Conservation (phyloP, 2,329 filamentous ascomycete species). For the Penicillium palitans region DNA sequence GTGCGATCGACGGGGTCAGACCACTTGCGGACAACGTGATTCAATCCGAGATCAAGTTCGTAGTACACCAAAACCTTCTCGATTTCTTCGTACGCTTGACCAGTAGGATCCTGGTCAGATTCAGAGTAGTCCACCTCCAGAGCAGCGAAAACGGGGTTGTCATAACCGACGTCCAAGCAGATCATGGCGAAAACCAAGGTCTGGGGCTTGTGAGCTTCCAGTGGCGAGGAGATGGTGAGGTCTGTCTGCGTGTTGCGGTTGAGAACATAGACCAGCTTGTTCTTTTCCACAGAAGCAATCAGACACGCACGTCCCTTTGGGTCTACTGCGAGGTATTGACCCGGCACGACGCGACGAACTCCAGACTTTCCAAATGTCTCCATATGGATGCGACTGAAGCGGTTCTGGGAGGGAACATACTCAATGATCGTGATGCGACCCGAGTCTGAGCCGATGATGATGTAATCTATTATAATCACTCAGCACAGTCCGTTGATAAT, state of each 20-base stretch:
- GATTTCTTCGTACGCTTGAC: slow-evolving; percentile 73
- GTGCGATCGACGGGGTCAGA: slow-evolving; percentile 88
- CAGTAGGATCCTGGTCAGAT: slow-evolving; percentile 85
- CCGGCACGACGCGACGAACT: slow-evolving; percentile 86
- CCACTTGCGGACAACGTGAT: slow-evolving; percentile 97
- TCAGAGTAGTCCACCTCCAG: slow-evolving; percentile 93
- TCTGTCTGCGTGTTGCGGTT: slow-evolving; percentile 94
- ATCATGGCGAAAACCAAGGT: slow-evolving; percentile 86
- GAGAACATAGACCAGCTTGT: slow-evolving; percentile 98
- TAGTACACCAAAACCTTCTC: slow-evolving; percentile 97
- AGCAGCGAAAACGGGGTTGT: slow-evolving; percentile 93
- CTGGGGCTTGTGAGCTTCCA: slow-evolving; percentile 92
- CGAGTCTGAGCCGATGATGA: slow-evolving; percentile 93
- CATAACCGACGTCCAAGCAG: slow-evolving; percentile 91
- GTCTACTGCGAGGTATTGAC: slow-evolving; percentile 93
- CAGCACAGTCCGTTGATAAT: slow-evolving; percentile 41
- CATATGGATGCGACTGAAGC: slow-evolving; percentile 84
- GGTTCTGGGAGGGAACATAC: slow-evolving; percentile 82
- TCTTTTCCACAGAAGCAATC: slow-evolving; percentile 94
- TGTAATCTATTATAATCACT: slow-evolving; percentile 69
- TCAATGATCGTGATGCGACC: slow-evolving; percentile 92
- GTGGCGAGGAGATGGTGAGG: slow-evolving; percentile 92
- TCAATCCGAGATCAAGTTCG: slow-evolving; percentile 92
- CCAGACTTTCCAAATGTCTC: slow-evolving; percentile 99
- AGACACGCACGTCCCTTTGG: slow-evolving; percentile 94